phyloP scores from a whole-genome alignment of 768 basidiomycete genomes.

The Kwoniella heveanensis region DNA sequence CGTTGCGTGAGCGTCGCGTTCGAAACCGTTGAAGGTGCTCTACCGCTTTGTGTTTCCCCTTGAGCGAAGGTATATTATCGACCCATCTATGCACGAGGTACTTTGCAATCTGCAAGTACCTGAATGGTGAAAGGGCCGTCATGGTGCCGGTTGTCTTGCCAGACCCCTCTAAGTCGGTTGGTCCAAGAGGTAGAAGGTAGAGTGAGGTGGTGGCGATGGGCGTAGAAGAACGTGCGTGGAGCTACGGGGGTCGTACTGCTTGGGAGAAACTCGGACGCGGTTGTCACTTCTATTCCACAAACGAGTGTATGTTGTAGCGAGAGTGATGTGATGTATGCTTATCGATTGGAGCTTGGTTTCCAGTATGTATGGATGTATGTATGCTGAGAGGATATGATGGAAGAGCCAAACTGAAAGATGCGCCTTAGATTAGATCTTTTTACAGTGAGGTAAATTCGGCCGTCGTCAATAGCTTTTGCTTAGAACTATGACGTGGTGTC shows the following conservation, averaged over 20 bases:
- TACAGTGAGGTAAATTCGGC: constrained; percentile 3
- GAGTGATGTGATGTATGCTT: too few species aligned
- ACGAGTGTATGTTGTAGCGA: neutral
- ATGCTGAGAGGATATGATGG: too few species aligned
- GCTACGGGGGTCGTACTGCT: too few species aligned
- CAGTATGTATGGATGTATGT: neutral
- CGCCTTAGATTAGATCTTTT: neutral
- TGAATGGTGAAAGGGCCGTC: constrained; percentile 49
- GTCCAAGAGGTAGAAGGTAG: too few species aligned
- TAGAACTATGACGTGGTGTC: neutral
- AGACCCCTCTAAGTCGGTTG: too few species aligned
- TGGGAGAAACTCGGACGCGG: too few species aligned
- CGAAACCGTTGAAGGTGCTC: constrained; percentile 2
- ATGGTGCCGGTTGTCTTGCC: constrained; percentile 1
- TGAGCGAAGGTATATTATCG: constrained; percentile 28
- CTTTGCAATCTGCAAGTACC: constrained; percentile 48
- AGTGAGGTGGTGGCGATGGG: constrained; percentile 7
- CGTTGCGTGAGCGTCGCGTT: constrained; percentile 5
- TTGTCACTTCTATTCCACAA: neutral
- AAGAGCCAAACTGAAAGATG: too few species aligned
- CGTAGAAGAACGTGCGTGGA: constrained; percentile 16
- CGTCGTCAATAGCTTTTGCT: neutral
- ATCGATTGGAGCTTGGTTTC: too few species aligned
- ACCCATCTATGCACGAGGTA: constrained; percentile 48
- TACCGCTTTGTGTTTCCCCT: constrained; percentile 30